Evolutionary conservation across 345 rosid species (phyloP).

Genomic region (Rhodamnia rubescens): DNA sequence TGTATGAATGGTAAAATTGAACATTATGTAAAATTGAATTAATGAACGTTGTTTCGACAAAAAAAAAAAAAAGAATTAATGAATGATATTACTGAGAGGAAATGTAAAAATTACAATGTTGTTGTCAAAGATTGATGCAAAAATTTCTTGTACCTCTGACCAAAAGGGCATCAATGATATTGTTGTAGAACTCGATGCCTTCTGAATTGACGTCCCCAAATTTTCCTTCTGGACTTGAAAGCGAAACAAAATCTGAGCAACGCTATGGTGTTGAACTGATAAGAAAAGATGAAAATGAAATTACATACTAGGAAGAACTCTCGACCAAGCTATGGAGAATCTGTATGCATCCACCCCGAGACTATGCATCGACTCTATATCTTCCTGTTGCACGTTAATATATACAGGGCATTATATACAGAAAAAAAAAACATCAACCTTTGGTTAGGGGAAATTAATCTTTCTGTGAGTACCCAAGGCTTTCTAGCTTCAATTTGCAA

Average conservation of each 20-base stretch:
- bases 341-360: constrained; percentile 13
- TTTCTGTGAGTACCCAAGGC: not conserved
- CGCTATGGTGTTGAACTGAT: not conserved
- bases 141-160: constrained; percentile 1
- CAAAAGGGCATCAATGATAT: constrained; percentile 5
- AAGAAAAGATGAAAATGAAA: not conserved
- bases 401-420: not conserved
- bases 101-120: not conserved
- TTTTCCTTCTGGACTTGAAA: constrained; percentile 6
- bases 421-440: not conserved
- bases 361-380: constrained; percentile 5
- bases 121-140: no score
- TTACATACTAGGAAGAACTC: constrained; percentile 15
- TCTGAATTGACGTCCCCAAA: constrained; percentile 13
- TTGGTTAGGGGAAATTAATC: not conserved
- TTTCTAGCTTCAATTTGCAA: not conserved
- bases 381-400: not conserved
- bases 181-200: constrained; percentile 14
- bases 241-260: not conserved
- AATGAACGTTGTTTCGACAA: no score
- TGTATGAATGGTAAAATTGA: not conserved
- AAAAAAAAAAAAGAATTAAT: no score
- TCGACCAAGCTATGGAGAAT: constrained; percentile 15
- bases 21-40: no score
- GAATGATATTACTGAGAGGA: not conserved